Base-by-base conservation (phyloP, 352 stramenopile species). In the Pythium vanterpoolii region DNA sequence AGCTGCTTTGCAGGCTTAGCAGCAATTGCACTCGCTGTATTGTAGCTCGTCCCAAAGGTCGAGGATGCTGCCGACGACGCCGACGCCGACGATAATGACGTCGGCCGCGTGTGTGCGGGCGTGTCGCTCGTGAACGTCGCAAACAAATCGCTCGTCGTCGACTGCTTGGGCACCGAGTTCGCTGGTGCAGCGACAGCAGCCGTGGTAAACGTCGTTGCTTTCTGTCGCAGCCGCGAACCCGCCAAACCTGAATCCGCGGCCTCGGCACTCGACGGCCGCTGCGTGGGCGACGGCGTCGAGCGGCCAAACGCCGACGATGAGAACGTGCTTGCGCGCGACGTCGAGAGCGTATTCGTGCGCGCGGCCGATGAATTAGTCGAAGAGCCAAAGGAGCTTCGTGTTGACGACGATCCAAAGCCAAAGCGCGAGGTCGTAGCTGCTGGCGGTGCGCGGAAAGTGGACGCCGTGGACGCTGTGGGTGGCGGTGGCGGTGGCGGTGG, bases 141-240 rank as follows among this genome's bases (percentile, higher is more conserved):
- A 53, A 59, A 60, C 43, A 64, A 53, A 28, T 53, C 42, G 44
- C 50, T 30, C 30, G 52, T 56, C 24, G 45, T 27, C 6, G 52
- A 24, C 19, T 48, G 33, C 34, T 55, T 66, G 18, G 59, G 50
- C 33, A 45, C 44, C 7, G 53, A 68, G 13, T 40, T 27, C 19
- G 61, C 34, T 10, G 56, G 26, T 11, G 56, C 30, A 11, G 60
- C 45, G n/a, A 36, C 52, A 1, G 38, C 33, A 4, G 53, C 10
- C n/a, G n/a, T n/a, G n/a, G n/a, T n/a, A n/a, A n/a, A n/a, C n/a
- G n/a, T n/a, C 45, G 60, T 36, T 0, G 77, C 74, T 51, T 88
- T 89, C 56, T 86, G 81, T 11, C 81, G 74, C 62, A 93, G 54
- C 16, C 66, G 77, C 40, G 77, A 87, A 49, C 53, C 16, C 34